These are phyloP conservation scores for Bacidia rubella DNA, from an alignment of 495 filamentous ascomycete genomes.

Conservation along the genomic window DNA sequence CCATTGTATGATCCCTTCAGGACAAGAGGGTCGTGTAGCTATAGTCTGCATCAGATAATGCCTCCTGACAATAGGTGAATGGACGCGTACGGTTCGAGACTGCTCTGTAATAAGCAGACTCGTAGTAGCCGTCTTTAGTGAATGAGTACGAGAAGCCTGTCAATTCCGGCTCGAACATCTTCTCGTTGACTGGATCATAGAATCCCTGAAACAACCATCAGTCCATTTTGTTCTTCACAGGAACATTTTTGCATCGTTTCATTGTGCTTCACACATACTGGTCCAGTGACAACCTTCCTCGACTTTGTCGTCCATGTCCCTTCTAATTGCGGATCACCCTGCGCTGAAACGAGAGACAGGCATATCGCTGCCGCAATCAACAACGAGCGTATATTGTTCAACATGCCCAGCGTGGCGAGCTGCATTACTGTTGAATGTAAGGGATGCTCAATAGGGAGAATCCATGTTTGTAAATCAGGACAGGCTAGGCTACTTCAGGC, in stretches of 20 bases:
- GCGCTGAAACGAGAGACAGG: conserved; percentile 10
- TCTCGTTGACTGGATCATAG: conserved; percentile 58
- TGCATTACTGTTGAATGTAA: neutral
- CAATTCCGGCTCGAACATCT: conserved; percentile 52
- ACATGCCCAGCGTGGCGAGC: conserved; percentile 15
- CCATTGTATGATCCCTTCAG: conserved; percentile 60
- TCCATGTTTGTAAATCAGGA: no score
- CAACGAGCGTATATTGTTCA: conserved; percentile 16
- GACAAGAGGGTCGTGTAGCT: conserved; percentile 53
- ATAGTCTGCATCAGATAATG: neutral
- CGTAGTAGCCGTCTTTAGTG: conserved; percentile 55
- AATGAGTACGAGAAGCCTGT: conserved; percentile 79
- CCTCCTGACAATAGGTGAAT: no score
- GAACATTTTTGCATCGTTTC: neutral
- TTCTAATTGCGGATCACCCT: conserved; percentile 32
- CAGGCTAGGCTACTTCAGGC: neutral
- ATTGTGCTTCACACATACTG: conserved; percentile 36
- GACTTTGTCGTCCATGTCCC: conserved; percentile 75
- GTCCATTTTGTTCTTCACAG: neutral
- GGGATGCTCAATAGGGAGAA: neutral
- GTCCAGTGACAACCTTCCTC: conserved; percentile 55
- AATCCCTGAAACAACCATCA: conserved; percentile 40
- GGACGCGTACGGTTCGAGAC: conserved; percentile 63
- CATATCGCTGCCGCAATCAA: conserved; percentile 17
- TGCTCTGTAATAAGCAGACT: conserved; percentile 62